phyloP scores from a whole-genome alignment of 345 rosid genomes.

The thale cress (Arabidopsis thaliana) region DNA sequence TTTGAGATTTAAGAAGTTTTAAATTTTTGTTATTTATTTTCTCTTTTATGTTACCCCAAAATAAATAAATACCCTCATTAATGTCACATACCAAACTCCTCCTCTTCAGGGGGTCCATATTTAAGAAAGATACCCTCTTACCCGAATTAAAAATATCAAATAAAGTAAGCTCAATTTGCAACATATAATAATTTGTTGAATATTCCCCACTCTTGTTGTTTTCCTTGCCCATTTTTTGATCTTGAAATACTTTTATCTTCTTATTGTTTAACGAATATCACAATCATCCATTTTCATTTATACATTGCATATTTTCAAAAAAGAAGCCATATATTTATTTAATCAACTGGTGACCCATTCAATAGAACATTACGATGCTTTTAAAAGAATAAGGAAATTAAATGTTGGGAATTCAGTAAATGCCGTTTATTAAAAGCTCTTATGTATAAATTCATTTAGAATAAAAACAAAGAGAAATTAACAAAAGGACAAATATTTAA shows the following conservation, averaged over 20 bases:
- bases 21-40: not conserved
- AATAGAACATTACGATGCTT: slow-evolving; percentile 7
- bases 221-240: slow-evolving; percentile 15
- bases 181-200: not conserved
- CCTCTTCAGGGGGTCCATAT: slow-evolving; percentile 37
- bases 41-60: not conserved
- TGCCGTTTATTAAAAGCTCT: slow-evolving; percentile 2
- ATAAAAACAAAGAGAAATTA: slow-evolving; percentile 19
- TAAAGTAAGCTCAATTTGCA: slow-evolving; percentile 27
- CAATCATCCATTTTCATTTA: not conserved
- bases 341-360: slow-evolving; percentile 25
- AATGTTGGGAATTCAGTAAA: slow-evolving; percentile 1
- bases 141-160: slow-evolving; percentile 12
- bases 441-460: slow-evolving; percentile 1
- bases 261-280: not conserved
- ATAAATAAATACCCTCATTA: slow-evolving; percentile 27
- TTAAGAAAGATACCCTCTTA: slow-evolving; percentile 17
- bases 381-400: not conserved
- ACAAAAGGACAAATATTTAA: slow-evolving; percentile 26
- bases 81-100: slow-evolving; percentile 40
- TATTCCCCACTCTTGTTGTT: slow-evolving; percentile 20
- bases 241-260: not conserved
- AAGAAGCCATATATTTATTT: not conserved
- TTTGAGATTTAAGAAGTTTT: slow-evolving; percentile 21
- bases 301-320: not conserved